Conservation (phyloP, 1,284 basidiomycete species). For the Lentinula novae-zelandiae region DNA sequence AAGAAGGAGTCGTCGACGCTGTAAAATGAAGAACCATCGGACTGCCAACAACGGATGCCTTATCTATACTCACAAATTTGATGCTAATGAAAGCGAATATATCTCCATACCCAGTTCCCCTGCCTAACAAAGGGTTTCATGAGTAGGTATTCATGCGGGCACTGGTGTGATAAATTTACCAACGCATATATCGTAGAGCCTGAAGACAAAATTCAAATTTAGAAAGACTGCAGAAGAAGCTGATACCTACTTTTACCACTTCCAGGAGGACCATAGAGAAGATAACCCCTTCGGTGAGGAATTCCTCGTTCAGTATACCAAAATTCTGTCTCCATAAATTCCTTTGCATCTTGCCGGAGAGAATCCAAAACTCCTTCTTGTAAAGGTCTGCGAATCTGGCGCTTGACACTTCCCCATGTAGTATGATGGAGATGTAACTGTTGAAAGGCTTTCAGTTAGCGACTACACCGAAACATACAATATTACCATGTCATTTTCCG, state of each 20-base stretch:
- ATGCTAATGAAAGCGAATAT: constrained; percentile 51
- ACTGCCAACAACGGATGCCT: background rate
- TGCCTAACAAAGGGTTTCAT: constrained; percentile 27
- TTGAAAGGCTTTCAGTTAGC: background rate
- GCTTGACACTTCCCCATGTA: constrained; percentile 42
- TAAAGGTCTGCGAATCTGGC: constrained; percentile 43
- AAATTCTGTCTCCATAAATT: constrained; percentile 47
- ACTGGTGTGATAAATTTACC: constrained; percentile 20
- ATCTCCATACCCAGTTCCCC: constrained; percentile 58
- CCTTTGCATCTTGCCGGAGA: constrained; percentile 43
- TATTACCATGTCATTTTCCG: constrained; percentile 29
- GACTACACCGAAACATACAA: background rate
- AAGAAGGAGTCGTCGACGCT: constrained; percentile 49
- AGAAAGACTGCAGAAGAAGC: background rate
- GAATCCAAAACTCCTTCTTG: constrained; percentile 41
- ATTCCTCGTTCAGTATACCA: constrained; percentile 54
- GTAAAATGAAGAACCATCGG: constrained; percentile 1
- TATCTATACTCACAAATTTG: constrained; percentile 35
- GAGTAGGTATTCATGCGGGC: background rate
- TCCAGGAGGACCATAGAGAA: constrained; percentile 52
- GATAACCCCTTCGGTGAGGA: constrained; percentile 51
- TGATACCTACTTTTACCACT: constrained; percentile 45
- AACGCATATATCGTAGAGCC: constrained; percentile 58
- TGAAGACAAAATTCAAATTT: constrained; percentile 17
- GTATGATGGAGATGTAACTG: constrained; percentile 31